Percentiles rank a stretch among this genome's conserved stretches.
phyloP scores from a whole-genome alignment of 805 yeast genomes.

The Maudiozyma serrabonitensis region DNA sequence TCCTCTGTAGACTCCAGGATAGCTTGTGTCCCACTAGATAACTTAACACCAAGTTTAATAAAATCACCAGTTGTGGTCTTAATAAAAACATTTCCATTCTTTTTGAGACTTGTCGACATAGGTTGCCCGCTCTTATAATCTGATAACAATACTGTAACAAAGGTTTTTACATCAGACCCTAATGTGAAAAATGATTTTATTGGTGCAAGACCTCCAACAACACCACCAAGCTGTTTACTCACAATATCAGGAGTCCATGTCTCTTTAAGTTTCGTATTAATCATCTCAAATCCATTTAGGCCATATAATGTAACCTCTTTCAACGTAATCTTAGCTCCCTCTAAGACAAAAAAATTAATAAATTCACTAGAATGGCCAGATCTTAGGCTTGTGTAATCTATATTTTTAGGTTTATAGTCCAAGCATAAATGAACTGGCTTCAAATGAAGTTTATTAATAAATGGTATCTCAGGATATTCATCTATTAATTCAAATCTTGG shows the following conservation, averaged over 20 bases:
- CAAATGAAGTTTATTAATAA: slow-evolving; percentile 58
- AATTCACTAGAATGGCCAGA: slow-evolving; percentile 81
- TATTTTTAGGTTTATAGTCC: slow-evolving; percentile 86
- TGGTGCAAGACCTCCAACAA: slow-evolving; percentile 78
- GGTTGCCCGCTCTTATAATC: slow-evolving; percentile 67
- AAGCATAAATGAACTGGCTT: slow-evolving; percentile 52
- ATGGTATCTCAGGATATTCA: slow-evolving; percentile 52
- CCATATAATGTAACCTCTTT: slow-evolving; percentile 62
- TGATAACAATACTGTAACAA: slow-evolving; percentile 61
- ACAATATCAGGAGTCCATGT: slow-evolving; percentile 85
- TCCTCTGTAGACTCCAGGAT: slow-evolving; percentile 73
- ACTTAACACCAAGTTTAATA: slow-evolving; percentile 68
- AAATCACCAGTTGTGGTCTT: slow-evolving; percentile 73
- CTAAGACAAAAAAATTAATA: slow-evolving; percentile 79
- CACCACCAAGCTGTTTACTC: slow-evolving; percentile 68
- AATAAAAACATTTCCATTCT: slow-evolving; percentile 66
- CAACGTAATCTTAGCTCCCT: slow-evolving; percentile 68
- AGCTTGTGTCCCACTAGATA: slow-evolving; percentile 83
- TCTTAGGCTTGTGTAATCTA: slow-evolving; percentile 74
- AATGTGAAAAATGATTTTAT: slow-evolving; percentile 66
- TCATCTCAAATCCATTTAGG: slow-evolving; percentile 56
- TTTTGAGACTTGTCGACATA: slow-evolving; percentile 56
- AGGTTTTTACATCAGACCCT: slow-evolving; percentile 67
- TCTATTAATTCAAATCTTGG: slow-evolving; percentile 51
- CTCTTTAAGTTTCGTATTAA: slow-evolving; percentile 48